phyloP scores from a whole-genome alignment of 495 filamentous ascomycete genomes.

The Astrocystis sublimbata region DNA sequence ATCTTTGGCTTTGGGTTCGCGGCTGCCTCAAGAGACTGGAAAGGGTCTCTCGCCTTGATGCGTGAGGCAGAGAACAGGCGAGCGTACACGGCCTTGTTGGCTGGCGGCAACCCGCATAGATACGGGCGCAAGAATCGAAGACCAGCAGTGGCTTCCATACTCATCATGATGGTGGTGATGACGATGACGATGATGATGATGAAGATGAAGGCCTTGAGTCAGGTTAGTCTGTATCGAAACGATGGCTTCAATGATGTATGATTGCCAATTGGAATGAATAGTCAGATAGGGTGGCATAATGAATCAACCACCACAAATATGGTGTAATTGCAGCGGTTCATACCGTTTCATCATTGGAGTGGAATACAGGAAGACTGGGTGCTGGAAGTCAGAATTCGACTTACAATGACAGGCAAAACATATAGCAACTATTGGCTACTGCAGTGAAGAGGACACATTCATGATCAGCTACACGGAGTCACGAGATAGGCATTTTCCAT shows the following conservation, averaged over 20 bases:
- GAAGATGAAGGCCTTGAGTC: constrained; percentile 16
- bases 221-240: constrained; percentile 15
- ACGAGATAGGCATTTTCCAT: too few species aligned
- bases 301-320: constrained; percentile 57
- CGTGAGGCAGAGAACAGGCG: constrained; percentile 25
- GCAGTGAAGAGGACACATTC: too few species aligned
- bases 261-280: constrained; percentile 8
- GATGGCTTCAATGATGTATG: not conserved
- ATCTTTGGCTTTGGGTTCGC: too few species aligned
- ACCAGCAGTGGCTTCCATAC: constrained; percentile 40
- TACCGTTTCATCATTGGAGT: constrained; percentile 53
- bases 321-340: constrained; percentile 97
- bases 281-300: constrained; percentile 52
- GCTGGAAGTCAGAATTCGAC: too few species aligned
- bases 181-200: too few species aligned
- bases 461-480: too few species aligned
- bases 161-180: too few species aligned
- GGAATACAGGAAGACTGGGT: too few species aligned
- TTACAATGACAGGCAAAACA: too few species aligned
- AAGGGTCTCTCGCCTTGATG: not conserved
- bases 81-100: constrained; percentile 23
- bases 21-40: too few species aligned
- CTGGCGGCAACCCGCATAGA: constrained; percentile 40
- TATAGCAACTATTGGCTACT: too few species aligned
- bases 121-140: constrained; percentile 58